phyloP scores from a whole-genome alignment of 2,329 filamentous ascomycete genomes.

The Aspergillus thermomutatus region DNA sequence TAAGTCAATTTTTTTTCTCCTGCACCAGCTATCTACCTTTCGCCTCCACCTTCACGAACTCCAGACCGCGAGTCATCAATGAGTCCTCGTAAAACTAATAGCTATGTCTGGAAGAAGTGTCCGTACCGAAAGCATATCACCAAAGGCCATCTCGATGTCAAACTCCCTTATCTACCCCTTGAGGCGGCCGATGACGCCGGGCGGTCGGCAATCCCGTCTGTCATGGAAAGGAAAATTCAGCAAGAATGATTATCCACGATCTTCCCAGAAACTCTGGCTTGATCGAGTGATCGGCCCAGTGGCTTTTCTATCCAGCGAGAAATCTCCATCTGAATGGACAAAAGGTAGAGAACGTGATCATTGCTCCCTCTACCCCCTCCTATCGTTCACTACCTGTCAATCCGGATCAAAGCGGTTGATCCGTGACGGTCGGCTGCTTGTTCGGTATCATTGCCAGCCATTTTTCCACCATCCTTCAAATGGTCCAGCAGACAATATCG shows the following conservation, averaged over 20 bases:
- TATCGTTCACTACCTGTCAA: not conserved
- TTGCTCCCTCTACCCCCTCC: not conserved
- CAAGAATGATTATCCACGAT: not conserved
- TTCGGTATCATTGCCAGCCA: not conserved
- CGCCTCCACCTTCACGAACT: too few relatives aligned
- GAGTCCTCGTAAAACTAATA: not conserved
- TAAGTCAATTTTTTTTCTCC: not conserved
- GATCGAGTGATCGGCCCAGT: not conserved
- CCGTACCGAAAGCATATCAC: too few relatives aligned
- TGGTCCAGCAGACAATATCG: constrained; percentile 11
- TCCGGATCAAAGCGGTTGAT: not conserved
- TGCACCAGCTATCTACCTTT: too few relatives aligned
- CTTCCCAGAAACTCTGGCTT: not conserved
- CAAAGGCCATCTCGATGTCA: not conserved
- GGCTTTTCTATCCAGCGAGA: not conserved
- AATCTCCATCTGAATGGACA: not conserved
- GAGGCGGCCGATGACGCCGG: constrained; percentile 7
- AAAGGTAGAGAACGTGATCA: not conserved
- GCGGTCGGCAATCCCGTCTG: constrained; percentile 4
- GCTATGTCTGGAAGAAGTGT: not conserved
- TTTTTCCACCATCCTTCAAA: constrained; percentile 9
- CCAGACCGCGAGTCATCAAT: not conserved
- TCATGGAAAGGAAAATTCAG: not conserved
- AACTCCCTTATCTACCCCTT: not conserved
- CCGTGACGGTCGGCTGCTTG: not conserved